phyloP scores from a whole-genome alignment of 345 rosid species.

The Erysimum cheiranthoides region DNA sequence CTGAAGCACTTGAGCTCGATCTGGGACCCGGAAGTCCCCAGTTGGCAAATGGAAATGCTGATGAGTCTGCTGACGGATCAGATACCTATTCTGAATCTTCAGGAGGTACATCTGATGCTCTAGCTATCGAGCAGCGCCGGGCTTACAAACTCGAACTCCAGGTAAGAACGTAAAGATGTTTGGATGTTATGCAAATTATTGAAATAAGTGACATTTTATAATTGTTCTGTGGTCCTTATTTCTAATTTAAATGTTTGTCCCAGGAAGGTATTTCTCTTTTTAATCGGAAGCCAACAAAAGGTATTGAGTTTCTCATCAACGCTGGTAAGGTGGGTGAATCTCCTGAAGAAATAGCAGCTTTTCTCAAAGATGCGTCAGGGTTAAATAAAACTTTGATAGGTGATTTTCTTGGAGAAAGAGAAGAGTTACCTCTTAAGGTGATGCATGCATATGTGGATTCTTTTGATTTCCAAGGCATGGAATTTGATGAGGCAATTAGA shows the following conservation, averaged over 20 bases:
- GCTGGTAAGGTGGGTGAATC: conserved; percentile 71
- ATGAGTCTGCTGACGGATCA: conserved; percentile 57
- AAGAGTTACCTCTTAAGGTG: conserved; percentile 76
- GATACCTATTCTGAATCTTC: conserved; percentile 67
- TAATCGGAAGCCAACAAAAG: conserved; percentile 82
- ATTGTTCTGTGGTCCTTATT: conserved; percentile 17
- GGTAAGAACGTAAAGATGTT: conserved; percentile 51
- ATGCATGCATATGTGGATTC: conserved; percentile 97
- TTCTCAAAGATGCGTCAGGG: conserved; percentile 71
- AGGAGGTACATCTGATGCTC: conserved; percentile 71
- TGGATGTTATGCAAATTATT: conserved; percentile 17
- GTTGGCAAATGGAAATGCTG: conserved; percentile 53
- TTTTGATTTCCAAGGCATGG: conserved; percentile 72
- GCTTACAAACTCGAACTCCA: conserved; percentile 91
- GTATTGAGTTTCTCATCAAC: conserved; percentile 75
- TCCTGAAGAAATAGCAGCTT: conserved; percentile 80
- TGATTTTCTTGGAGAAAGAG: conserved; percentile 89
- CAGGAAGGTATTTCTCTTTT: conserved; percentile 90
- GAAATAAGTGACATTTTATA: conserved; percentile 2
- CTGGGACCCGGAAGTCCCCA: conserved; percentile 53
- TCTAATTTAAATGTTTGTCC: conserved; percentile 48
- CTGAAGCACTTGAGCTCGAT: conserved; percentile 40
- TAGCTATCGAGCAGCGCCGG: conserved; percentile 79
- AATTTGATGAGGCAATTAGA: conserved; percentile 87
- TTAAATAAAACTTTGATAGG: conserved; percentile 81